Conservation (phyloP, 2,329 filamentous ascomycete species). For the Diaporthe destruens region DNA sequence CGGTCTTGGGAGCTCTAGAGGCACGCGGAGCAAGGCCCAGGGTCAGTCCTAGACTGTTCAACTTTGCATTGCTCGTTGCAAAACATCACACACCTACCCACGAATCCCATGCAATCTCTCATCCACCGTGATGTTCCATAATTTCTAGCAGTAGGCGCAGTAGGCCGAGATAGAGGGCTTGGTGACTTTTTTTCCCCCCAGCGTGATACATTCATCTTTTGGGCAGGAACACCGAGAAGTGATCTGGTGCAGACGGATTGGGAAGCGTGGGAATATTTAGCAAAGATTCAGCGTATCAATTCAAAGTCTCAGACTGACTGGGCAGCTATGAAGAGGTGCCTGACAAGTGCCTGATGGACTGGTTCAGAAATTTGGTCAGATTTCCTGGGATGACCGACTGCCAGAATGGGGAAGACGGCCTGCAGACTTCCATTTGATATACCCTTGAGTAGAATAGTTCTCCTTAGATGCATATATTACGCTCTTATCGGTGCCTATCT, state of each 20-base stretch:
- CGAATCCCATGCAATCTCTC: not conserved
- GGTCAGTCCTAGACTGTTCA: not conserved
- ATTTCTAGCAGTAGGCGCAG: not conserved
- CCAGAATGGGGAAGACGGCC: not conserved
- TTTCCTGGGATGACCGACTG: not conserved
- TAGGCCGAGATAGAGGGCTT: not conserved
- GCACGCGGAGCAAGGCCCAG: not conserved
- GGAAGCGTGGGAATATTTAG: not conserved
- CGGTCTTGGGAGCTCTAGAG: not conserved
- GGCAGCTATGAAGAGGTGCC: too few relatives aligned
- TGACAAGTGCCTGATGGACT: not conserved
- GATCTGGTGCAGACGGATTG: not conserved
- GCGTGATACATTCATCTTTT: not conserved
- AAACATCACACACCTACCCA: not conserved
- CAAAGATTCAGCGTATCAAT: constrained; percentile 14
- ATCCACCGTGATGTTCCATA: not conserved
- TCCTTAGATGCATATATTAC: constrained; percentile 7
- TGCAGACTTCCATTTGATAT: constrained; percentile 1
- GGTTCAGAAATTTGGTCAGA: not conserved
- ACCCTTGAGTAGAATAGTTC: not conserved
- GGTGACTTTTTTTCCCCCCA: not conserved
- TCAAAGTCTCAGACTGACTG: not conserved
- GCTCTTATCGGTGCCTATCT: not conserved
- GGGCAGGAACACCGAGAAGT: not conserved
- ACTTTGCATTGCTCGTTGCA: not conserved